Conservation (phyloP, 495 filamentous ascomycete genomes). For the Penicillium simplicissimum region DNA sequence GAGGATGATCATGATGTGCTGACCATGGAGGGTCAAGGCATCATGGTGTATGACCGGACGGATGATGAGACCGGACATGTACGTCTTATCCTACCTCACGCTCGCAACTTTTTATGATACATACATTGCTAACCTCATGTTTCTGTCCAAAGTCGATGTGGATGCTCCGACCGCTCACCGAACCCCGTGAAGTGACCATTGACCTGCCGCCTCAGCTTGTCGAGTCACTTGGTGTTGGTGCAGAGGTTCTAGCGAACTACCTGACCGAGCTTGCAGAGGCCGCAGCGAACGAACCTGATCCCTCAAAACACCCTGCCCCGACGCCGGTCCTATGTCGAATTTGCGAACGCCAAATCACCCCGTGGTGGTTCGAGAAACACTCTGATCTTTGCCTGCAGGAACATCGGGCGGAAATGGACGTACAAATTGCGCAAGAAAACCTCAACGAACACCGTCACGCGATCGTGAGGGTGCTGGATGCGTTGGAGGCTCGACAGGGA, state of each 20-base stretch:
- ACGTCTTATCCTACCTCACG: constrained; percentile 36
- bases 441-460: constrained; percentile 90
- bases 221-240: constrained; percentile 89
- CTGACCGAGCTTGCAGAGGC: constrained; percentile 86
- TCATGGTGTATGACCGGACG: constrained; percentile 92
- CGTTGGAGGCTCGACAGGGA: constrained; percentile 78
- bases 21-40: constrained; percentile 91
- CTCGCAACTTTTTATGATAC: neutral
- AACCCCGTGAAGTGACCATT: constrained; percentile 89
- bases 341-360: constrained; percentile 95
- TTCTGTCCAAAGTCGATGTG: constrained; percentile 82
- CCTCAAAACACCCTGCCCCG: constrained; percentile 79
- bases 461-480: constrained; percentile 95
- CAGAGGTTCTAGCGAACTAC: constrained; percentile 91
- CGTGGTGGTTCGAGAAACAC: constrained; percentile 99
- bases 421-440: constrained; percentile 90
- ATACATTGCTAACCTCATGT: constrained; percentile 22
- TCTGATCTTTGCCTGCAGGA: constrained; percentile 95
- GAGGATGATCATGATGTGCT: constrained; percentile 56
- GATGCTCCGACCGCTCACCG: constrained; percentile 94
- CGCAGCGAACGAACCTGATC: constrained; percentile 85
- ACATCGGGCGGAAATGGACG: constrained; percentile 95
- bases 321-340: constrained; percentile 91
- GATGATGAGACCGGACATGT: constrained; percentile 86
- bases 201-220: constrained; percentile 90